Conservation (phyloP, 2,329 filamentous ascomycete species). For the Cercospora sojina region DNA sequence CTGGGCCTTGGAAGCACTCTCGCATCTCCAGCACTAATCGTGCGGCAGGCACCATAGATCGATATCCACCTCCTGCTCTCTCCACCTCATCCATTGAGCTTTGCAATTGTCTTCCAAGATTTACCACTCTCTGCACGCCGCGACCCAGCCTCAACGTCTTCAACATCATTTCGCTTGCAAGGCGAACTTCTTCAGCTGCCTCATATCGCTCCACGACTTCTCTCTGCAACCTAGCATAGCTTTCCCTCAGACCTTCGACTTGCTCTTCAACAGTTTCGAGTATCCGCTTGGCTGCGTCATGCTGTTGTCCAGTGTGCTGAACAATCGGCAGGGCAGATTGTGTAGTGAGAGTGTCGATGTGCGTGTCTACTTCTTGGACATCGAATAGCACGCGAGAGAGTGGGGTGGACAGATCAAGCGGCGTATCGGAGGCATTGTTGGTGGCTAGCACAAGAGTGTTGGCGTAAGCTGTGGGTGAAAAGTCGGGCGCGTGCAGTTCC, state of each 20-base stretch:
- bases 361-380: constrained; percentile 92
- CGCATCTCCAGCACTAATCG: constrained; percentile 71
- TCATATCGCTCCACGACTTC: constrained; percentile 85
- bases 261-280: constrained; percentile 76
- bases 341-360: constrained; percentile 86
- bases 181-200: constrained; percentile 76
- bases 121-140: constrained; percentile 73
- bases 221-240: constrained; percentile 79
- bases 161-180: constrained; percentile 75
- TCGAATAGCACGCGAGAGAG: constrained; percentile 93
- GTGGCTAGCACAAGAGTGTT: constrained; percentile 85
- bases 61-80: constrained; percentile 55
- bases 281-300: constrained; percentile 68
- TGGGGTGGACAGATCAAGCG: constrained; percentile 89
- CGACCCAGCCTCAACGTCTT: constrained; percentile 75
- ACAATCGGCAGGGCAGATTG: constrained; percentile 79
- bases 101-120: constrained; percentile 81
- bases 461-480: constrained; percentile 78
- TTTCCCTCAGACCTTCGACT: constrained; percentile 75
- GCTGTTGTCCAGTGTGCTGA: constrained; percentile 72
- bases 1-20: constrained; percentile 38
- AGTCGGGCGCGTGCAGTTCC: constrained; percentile 46
- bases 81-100: constrained; percentile 72
- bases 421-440: constrained; percentile 86
- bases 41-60: constrained; percentile 76